Percentiles rank a stretch among this genome's conserved stretches.
phyloP scores from a whole-genome alignment of 2,329 filamentous ascomycete species.

The Colletotrichum tanaceti region DNA sequence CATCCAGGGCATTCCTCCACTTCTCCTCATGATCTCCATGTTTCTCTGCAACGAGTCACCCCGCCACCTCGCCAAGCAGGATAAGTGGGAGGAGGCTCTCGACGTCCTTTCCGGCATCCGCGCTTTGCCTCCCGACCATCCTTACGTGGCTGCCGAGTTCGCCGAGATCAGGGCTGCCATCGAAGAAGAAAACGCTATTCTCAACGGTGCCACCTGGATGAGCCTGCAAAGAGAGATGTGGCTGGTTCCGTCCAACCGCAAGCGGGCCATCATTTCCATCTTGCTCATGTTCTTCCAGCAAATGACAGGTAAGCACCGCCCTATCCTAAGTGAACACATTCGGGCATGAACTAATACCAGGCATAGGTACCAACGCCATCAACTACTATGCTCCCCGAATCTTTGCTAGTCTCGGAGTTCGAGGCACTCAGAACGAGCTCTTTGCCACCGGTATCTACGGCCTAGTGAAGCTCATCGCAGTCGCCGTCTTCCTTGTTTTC shows the following conservation, averaged over 20 bases:
- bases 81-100: constrained; percentile 53
- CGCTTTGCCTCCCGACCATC: constrained; percentile 51
- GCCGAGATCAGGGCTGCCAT: constrained; percentile 66
- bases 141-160: constrained; percentile 60
- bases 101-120: constrained; percentile 54
- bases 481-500: constrained; percentile 40
- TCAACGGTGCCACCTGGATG: constrained; percentile 41
- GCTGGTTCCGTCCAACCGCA: constrained; percentile 36
- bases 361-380: constrained; percentile 43
- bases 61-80: constrained; percentile 50
- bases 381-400: constrained; percentile 64
- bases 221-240: constrained; percentile 36
- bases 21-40: constrained; percentile 51
- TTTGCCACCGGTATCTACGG: constrained; percentile 75
- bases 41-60: constrained; percentile 54
- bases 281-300: constrained; percentile 39
- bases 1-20: constrained; percentile 55
- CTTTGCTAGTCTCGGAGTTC: constrained; percentile 72
- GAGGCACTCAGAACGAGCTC: constrained; percentile 66
- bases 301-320: constrained; percentile 32
- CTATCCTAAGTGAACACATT: no score
- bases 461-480: constrained; percentile 62
- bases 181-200: constrained; percentile 60
- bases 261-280: constrained; percentile 31
- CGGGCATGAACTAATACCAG: constrained; percentile 47